Conservation (phyloP, 2,329 filamentous ascomycete genomes). For the Aspergillus texensis region DNA sequence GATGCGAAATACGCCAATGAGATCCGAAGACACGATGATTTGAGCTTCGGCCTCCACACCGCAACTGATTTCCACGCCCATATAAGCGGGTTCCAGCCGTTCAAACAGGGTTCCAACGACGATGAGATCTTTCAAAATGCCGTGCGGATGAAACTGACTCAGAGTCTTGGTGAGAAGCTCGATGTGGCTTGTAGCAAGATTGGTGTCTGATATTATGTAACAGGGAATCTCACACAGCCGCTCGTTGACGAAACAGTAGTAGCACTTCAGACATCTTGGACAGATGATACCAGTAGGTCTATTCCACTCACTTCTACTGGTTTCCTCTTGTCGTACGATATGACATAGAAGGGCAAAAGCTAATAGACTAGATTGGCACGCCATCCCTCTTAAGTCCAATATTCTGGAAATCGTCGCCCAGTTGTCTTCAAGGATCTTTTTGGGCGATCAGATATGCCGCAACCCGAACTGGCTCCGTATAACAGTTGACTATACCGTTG, state of each 20-base stretch:
- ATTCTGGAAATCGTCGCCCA: constrained; percentile 11
- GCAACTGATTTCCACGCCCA: constrained; percentile 20
- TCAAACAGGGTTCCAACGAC: constrained; percentile 12
- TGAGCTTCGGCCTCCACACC: constrained; percentile 22
- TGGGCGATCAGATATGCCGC: constrained; percentile 25
- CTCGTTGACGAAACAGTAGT: constrained; percentile 8
- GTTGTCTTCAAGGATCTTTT: constrained; percentile 22
- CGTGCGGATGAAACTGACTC: constrained; percentile 27
- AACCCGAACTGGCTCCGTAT: constrained; percentile 31
- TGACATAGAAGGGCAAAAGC: not conserved
- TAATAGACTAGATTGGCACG: constrained; percentile 15
- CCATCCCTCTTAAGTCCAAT: constrained; percentile 6
- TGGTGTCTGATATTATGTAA: not conserved
- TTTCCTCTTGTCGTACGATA: too few relatives aligned
- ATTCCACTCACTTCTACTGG: accelerated
- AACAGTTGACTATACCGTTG: constrained; percentile 28
- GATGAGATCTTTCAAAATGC: constrained; percentile 23
- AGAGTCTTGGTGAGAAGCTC: constrained; percentile 19
- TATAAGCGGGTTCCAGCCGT: constrained; percentile 23
- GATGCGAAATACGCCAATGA: constrained; percentile 25
- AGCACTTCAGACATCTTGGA: constrained; percentile 10
- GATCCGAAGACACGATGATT: constrained; percentile 20
- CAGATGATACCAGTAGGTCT: constrained; percentile 8
- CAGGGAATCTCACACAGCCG: constrained; percentile 11
- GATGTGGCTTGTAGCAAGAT: not conserved